A percentile compares a stretch with the other conserved stretches of the same genome.
Conservation (phyloP, 108 stramenopile genomes). For the Nannochloropsis gaditana region DNA sequence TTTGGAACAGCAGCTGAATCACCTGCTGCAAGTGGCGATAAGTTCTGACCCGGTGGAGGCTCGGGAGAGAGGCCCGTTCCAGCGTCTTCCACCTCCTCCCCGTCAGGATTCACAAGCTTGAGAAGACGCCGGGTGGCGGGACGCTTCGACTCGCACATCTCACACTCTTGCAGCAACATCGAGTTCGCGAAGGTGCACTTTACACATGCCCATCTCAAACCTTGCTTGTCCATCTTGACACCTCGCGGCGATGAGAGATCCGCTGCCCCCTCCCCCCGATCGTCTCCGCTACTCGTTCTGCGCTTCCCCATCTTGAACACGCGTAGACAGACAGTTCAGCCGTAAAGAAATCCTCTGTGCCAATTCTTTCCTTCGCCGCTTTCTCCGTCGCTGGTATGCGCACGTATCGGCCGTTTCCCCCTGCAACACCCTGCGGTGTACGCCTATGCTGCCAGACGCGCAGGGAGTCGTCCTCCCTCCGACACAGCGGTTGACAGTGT, state of each 20-base stretch:
- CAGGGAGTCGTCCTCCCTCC: too few species aligned
- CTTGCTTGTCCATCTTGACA: background rate
- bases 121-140: background rate
- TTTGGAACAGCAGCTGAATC: too few species aligned
- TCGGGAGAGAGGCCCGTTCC: background rate
- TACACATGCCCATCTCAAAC: background rate
- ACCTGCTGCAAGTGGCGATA: background rate
- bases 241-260: background rate
- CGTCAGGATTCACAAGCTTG: background rate
- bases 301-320: background rate
- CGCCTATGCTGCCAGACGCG: too few species aligned
- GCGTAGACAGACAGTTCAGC: too few species aligned
- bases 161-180: background rate
- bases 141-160: background rate
- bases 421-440: too few species aligned
- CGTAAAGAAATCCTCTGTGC: too few species aligned
- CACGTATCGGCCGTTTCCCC: too few species aligned
- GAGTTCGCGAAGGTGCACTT: background rate
- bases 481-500: too few species aligned
- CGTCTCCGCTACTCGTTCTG: background rate
- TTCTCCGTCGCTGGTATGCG: background rate
- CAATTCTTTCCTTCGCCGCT: background rate
- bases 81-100: background rate
- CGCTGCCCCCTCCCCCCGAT: background rate
- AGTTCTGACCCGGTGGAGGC: background rate